Evolutionary conservation across 345 rosid species (phyloP).

Genomic region (Eucalyptus cloeziana): DNA sequence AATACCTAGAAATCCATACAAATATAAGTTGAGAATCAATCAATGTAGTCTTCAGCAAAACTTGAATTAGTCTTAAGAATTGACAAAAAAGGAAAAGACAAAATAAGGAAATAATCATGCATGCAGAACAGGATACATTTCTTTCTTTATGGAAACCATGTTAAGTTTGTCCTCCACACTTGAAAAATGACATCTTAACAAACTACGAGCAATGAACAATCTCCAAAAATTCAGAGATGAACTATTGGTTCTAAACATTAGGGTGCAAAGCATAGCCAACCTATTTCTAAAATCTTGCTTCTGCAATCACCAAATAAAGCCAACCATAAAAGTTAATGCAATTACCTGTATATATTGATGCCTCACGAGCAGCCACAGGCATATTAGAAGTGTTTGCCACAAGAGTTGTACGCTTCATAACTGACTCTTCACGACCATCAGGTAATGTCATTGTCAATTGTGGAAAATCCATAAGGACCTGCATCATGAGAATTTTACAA

Average conservation of each 20-base stretch:
- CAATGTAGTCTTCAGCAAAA: not conserved
- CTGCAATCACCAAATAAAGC: not conserved
- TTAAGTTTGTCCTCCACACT: not conserved
- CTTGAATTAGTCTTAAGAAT: not conserved
- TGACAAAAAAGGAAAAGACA: not conserved
- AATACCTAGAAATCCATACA: slow-evolving; percentile 47
- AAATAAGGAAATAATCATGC: not conserved
- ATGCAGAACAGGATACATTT: not conserved
- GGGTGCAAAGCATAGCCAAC: not conserved
- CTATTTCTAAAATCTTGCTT: not conserved
- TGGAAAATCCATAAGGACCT: slow-evolving; percentile 99
- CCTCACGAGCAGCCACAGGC: slow-evolving; percentile 99
- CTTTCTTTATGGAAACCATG: not conserved
- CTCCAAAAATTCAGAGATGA: not conserved
- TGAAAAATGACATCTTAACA: not conserved
- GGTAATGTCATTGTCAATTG: slow-evolving; percentile 99
- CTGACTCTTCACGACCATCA: slow-evolving; percentile 99
- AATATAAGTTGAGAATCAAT: not conserved
- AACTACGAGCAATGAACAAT: not conserved
- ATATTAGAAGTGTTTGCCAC: slow-evolving; percentile 99
- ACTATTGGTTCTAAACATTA: not conserved
- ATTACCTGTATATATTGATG: slow-evolving; percentile 95
- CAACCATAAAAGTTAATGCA: not conserved
- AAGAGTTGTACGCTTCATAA: slow-evolving; percentile 98
- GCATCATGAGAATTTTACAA: not conserved